Conservation (phyloP, 148 eudicot genomes). For the Beta vulgaris region DNA sequence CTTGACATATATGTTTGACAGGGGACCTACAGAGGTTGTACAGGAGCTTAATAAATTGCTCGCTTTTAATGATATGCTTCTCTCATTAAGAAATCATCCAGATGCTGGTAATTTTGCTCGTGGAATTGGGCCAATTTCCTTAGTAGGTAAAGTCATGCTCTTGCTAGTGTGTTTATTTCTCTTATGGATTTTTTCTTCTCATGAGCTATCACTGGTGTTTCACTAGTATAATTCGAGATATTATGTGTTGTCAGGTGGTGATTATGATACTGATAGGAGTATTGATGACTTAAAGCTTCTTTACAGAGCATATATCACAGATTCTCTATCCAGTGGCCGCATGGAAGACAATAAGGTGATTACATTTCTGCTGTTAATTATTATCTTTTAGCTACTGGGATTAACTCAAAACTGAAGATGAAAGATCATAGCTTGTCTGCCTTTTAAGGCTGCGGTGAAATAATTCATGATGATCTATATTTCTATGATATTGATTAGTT, state of each 20-base stretch:
- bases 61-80: constrained; percentile 53
- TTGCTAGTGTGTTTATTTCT: constrained; percentile 13
- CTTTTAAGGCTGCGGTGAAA: background rate
- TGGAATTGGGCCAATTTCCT: constrained; percentile 77
- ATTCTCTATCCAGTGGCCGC: constrained; percentile 74
- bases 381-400: constrained; percentile 5
- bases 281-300: constrained; percentile 86
- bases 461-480: background rate
- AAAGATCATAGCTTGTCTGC: background rate
- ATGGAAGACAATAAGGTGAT: constrained; percentile 87
- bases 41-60: constrained; percentile 77
- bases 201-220: constrained; percentile 8
- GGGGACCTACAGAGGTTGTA: constrained; percentile 52
- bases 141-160: constrained; percentile 49
- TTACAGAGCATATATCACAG: constrained; percentile 68
- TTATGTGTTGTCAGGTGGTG: constrained; percentile 57
- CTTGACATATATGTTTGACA: constrained; percentile 34
- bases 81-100: constrained; percentile 68
- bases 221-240: constrained; percentile 12
- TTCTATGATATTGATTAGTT: background rate
- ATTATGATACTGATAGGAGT: constrained; percentile 65
- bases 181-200: constrained; percentile 4
- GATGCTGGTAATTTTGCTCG: constrained; percentile 74
- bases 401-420: background rate
- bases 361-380: background rate